Evolutionary conservation across 305 asterid genomes (phyloP).

Genomic region (Solanum aculeatissimum): DNA sequence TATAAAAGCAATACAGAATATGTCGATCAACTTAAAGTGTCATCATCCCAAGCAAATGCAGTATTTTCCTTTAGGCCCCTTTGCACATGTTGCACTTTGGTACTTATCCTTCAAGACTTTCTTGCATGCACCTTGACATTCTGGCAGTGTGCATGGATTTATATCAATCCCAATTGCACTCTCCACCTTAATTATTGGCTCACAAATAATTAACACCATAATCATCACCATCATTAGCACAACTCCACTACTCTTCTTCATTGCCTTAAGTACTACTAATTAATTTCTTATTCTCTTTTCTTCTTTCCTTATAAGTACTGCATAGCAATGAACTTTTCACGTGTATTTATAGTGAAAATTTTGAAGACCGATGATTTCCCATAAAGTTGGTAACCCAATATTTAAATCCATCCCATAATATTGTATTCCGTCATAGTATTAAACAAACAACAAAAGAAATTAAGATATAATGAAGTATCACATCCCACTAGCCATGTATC

Average conservation of each 20-base stretch:
- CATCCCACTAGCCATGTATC: not conserved
- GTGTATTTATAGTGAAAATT: not conserved
- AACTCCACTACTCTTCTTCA: not conserved
- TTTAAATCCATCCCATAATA: not conserved
- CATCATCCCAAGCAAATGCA: constrained; percentile 39
- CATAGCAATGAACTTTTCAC: no score
- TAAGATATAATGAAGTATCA: not conserved
- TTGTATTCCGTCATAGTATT: not conserved
- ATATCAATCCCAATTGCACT: constrained; percentile 38
- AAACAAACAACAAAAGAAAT: not conserved
- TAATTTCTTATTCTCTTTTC: no score
- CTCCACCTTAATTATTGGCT: constrained; percentile 22
- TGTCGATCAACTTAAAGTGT: no score
- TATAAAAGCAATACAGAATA: not conserved
- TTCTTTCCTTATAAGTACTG: no score
- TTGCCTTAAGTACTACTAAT: not conserved
- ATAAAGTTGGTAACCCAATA: not conserved
- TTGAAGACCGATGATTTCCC: not conserved
- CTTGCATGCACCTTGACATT: constrained; percentile 36
- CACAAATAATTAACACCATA: constrained; percentile 1
- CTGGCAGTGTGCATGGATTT: constrained; percentile 40
- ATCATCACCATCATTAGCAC: not conserved
- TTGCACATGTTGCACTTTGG: constrained; percentile 33
- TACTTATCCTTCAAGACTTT: constrained; percentile 26
- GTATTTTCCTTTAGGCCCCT: constrained; percentile 41